Base-by-base conservation (phyloP, 2,329 filamentous ascomycete genomes). In the Penicillium olsonii region DNA sequence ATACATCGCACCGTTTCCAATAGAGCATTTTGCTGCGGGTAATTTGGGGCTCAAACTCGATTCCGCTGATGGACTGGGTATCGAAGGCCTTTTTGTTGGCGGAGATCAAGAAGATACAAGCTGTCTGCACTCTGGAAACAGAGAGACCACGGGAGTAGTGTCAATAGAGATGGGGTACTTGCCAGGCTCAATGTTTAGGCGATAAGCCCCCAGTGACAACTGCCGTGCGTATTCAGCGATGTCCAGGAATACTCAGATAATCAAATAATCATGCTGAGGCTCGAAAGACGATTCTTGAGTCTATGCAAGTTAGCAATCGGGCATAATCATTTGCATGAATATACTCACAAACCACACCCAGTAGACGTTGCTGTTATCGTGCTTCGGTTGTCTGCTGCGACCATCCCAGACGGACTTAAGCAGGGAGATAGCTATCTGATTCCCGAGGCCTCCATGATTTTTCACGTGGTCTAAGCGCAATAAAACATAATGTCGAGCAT, bases 401-500 rank as follows among this genome's bases (percentile, higher is more conserved):
- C 55, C 62, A 26, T 60, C 47, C 64, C 64, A 67, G 4, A 67
- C 63, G 24, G 56, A 60, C 26, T 55, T 41, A 8, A 67, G 48
- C 18, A 67, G 40, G 3, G 52, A 51, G n/a, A 46, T 46, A 5
- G 63, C 58, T 7, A 60, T 52, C 2, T 54, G 47, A 11, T 62
- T 62, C 11, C 59, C 55, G 19, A 66, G 54, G 18, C 64, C 64
- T 10, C 64, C 62, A 41, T 63, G 53, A 14, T 52, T 45, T 43
- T 61, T 56, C 15, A 66, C 59, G 14, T 67, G 61, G 8, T 46
- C 50, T 15, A 64, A 37, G n/a, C 65, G 53, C 12, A 60, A 22
- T 9, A 66, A 39, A n/a, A 68, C 48, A 47, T 68, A 68, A 44
- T 67, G 64, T n/a, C 57, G 62, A 3, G 64, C 61, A 43, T 65